Evolutionary conservation across 495 filamentous ascomycete genomes (phyloP).

Genomic region (Venustampulla echinocandica): DNA sequence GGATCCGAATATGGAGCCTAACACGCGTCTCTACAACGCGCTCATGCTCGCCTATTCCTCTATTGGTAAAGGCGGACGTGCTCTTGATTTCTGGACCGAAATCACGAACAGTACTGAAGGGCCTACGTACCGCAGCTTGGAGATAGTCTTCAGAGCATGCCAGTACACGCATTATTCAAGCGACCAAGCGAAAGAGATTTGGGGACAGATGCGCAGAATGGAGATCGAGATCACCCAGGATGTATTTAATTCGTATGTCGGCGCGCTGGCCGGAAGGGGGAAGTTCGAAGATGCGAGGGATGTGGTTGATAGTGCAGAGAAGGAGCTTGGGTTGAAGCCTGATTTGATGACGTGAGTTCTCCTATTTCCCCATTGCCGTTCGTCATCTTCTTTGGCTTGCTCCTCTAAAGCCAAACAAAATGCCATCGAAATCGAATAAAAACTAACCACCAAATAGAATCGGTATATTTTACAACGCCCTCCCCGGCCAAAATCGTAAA

Average conservation of each 20-base stretch:
- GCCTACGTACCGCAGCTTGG: constrained; percentile 67
- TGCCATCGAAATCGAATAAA: too few species aligned
- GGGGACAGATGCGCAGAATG: constrained; percentile 62
- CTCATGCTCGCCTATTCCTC: constrained; percentile 78
- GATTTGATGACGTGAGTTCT: constrained; percentile 61
- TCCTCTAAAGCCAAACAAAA: too few species aligned
- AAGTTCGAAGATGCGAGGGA: constrained; percentile 54
- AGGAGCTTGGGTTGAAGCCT: constrained; percentile 52
- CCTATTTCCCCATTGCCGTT: too few species aligned
- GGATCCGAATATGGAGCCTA: constrained; percentile 66
- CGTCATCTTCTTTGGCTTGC: too few species aligned
- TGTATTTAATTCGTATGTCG: constrained; percentile 66
- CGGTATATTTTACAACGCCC: constrained; percentile 64
- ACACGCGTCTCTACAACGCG: constrained; percentile 66
- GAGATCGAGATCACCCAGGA: constrained; percentile 64
- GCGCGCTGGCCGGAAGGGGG: constrained; percentile 61
- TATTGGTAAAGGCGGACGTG: constrained; percentile 52
- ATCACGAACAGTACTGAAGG: constrained; percentile 72
- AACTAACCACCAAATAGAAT: too few species aligned
- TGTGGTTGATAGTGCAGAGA: constrained; percentile 55
- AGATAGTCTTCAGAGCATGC: constrained; percentile 69
- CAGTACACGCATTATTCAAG: constrained; percentile 55
- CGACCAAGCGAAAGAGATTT: constrained; percentile 58
- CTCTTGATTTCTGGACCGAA: constrained; percentile 71
- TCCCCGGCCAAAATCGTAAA: constrained; percentile 50